Base-by-base conservation (phyloP, 2,329 filamentous ascomycete genomes). In the Clarireedia sp. region DNA sequence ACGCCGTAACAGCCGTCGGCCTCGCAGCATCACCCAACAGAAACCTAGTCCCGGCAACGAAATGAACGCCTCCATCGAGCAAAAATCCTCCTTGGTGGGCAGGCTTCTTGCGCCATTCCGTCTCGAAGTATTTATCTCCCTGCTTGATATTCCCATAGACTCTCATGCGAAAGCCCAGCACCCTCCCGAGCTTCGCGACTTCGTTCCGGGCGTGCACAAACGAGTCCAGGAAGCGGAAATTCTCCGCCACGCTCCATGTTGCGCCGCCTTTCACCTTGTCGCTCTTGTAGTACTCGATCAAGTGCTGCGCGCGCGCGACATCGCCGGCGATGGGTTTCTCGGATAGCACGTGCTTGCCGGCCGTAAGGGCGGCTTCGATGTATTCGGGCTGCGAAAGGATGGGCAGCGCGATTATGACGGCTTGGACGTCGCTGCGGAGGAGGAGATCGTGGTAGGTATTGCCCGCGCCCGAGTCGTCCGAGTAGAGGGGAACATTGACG, bases 51-150 rank as follows among this genome's bases (percentile, higher is more conserved):
- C 72, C 82, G 7, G 87, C 87, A 6, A 83, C 74, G 58, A 81
- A 84, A 69, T 91, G 88, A 24, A 91, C 85, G 44, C 88, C 87
- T 14, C 81, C 86, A 65, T 91, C 87, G 2, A 91, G 78, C 54
- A 90, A 68, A 67, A 90, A 90, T 0, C 88, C 87, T 54, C 87
- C 88, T 69, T 90, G 86, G 66, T 89, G 80, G 51, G 79, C 75
- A 1, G 87, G 87, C 54, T 72, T 77, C 68, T 85, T 85, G 54
- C 88, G 81, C 88, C 87, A 81, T 10, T 70, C 63, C 0, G 78
- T 81, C 59, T 78, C 75, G 60, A 71, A 75, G 64, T 78, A 80
- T 65, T 78, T 78, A 6, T 67, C 68, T 3, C 74, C 76, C 2
- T 66, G 66, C 54, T 70, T 64, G 0, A 84, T 73, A 57, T 74